phyloP scores from a whole-genome alignment of 2,329 filamentous ascomycete genomes.

The Chaetomium globosum region DNA sequence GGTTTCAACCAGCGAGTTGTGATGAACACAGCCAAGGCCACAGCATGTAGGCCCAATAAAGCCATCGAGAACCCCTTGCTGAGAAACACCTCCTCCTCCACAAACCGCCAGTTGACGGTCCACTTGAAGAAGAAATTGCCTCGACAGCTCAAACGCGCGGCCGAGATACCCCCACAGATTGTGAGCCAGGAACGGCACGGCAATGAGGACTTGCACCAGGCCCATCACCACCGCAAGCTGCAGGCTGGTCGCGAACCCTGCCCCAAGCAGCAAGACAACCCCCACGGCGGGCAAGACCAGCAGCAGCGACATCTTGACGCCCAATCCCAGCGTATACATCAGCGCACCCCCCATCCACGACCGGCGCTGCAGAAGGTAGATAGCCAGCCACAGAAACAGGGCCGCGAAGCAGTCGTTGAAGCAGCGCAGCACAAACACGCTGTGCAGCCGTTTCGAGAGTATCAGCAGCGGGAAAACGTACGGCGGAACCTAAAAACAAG shows the following conservation, averaged over 20 bases:
- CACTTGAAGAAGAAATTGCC: constrained; percentile 96
- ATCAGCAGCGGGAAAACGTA: constrained; percentile 86
- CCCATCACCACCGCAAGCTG: constrained; percentile 70
- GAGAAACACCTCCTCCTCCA: constrained; percentile 81
- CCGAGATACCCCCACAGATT: constrained; percentile 73
- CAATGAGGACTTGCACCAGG: constrained; percentile 73
- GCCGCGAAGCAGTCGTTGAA: constrained; percentile 96
- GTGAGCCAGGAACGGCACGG: constrained; percentile 67
- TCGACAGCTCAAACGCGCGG: constrained; percentile 85
- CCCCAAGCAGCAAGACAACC: constrained; percentile 71
- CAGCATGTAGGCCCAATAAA: constrained; percentile 67
- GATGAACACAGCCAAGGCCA: constrained; percentile 68
- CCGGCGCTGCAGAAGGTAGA: constrained; percentile 74
- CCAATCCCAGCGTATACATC: constrained; percentile 76
- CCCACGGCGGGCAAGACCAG: constrained; percentile 81
- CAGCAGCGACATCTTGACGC: constrained; percentile 93
- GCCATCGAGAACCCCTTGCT: constrained; percentile 66
- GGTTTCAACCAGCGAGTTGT: constrained; percentile 72
- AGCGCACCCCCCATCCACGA: constrained; percentile 73
- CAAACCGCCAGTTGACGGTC: constrained; percentile 98
- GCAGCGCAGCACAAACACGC: constrained; percentile 85
- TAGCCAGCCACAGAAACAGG: constrained; percentile 79
- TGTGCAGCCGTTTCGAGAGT: constrained; percentile 89
- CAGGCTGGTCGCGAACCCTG: constrained; percentile 67
- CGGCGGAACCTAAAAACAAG: constrained; percentile 74